A percentile compares a stretch with the other conserved stretches of the same genome.
Evolutionary conservation across 495 filamentous ascomycete species (phyloP).

Genomic region (Diplogelasinospora grovesii): DNA sequence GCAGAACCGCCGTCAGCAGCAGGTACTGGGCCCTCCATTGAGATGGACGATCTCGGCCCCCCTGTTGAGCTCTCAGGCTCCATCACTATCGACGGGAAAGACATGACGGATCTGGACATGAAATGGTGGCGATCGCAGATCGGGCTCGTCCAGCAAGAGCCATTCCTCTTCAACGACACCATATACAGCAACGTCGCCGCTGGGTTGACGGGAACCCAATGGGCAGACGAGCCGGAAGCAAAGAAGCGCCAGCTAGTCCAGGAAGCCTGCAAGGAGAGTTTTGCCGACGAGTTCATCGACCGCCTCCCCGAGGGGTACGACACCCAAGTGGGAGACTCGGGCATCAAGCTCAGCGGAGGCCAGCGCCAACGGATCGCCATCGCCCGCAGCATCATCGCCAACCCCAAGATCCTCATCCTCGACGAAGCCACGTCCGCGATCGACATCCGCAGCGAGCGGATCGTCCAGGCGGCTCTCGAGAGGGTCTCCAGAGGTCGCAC

Average conservation of each 20-base stretch:
- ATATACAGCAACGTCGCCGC: conserved; percentile 56
- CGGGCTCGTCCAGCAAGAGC: conserved; percentile 58
- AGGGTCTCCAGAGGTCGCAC: conserved; percentile 41
- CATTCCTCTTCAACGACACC: conserved; percentile 58
- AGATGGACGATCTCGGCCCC: conserved; percentile 2
- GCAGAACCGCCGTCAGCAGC: background rate
- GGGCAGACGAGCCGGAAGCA: conserved; percentile 38
- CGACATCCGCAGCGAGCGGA: conserved; percentile 43
- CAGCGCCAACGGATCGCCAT: conserved; percentile 59
- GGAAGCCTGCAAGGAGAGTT: conserved; percentile 49
- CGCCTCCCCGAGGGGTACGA: conserved; percentile 53
- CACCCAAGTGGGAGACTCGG: conserved; percentile 49
- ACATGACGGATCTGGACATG: conserved; percentile 43
- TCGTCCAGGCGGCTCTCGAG: conserved; percentile 48
- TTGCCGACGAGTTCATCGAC: conserved; percentile 51
- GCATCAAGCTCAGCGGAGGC: conserved; percentile 46
- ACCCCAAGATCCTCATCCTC: conserved; percentile 67
- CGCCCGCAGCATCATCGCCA: conserved; percentile 60
- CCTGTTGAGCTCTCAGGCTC: conserved; percentile 31
- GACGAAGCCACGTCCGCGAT: conserved; percentile 70
- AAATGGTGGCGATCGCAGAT: conserved; percentile 56
- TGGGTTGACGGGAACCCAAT: conserved; percentile 51
- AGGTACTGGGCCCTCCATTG: too few species aligned
- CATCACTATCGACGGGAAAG: conserved; percentile 39
- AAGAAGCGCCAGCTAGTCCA: conserved; percentile 46